Percentiles rank a stretch among this genome's conserved stretches.
Evolutionary conservation across 106 monocot species (phyloP).

Genomic region (Xerophyta viscosa): DNA sequence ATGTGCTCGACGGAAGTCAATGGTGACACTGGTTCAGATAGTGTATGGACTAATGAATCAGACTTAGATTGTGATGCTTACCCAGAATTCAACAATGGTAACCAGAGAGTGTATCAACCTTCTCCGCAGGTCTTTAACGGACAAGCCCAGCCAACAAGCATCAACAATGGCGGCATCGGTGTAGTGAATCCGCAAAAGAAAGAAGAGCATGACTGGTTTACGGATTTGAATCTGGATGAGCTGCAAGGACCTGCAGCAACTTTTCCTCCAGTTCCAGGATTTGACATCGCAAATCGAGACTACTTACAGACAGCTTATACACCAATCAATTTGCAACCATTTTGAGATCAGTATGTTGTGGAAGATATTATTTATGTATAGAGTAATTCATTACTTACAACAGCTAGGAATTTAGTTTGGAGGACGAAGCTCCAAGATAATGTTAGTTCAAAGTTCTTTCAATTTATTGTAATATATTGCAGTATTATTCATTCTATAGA

Average conservation of each 20-base stretch:
- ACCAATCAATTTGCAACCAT: neutral
- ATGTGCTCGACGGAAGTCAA: conserved; percentile 10
- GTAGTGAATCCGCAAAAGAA: conserved; percentile 6
- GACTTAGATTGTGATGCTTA: conserved; percentile 37
- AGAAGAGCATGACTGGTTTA: conserved; percentile 32
- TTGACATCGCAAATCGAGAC: conserved; percentile 15
- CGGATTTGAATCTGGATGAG: conserved; percentile 39
- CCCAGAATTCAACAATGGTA: conserved; percentile 11
- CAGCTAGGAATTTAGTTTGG: neutral
- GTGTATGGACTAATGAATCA: conserved; percentile 45
- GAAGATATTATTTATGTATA: neutral
- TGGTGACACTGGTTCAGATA: conserved; percentile 38
- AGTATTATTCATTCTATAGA: too few species aligned
- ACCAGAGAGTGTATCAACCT: neutral
- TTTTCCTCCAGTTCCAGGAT: conserved; percentile 8
- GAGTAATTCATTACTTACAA: neutral
- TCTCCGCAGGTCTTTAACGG: too few species aligned
- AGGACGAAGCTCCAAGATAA: neutral
- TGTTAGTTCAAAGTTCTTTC: neutral
- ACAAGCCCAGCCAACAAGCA: neutral
- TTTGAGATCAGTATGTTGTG: neutral
- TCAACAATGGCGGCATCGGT: neutral
- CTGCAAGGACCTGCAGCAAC: conserved; percentile 14
- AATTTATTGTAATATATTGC: neutral
- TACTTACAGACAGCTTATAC: neutral